Conservation (phyloP, 169 alveolate species). For the Plasmodium berghei region DNA sequence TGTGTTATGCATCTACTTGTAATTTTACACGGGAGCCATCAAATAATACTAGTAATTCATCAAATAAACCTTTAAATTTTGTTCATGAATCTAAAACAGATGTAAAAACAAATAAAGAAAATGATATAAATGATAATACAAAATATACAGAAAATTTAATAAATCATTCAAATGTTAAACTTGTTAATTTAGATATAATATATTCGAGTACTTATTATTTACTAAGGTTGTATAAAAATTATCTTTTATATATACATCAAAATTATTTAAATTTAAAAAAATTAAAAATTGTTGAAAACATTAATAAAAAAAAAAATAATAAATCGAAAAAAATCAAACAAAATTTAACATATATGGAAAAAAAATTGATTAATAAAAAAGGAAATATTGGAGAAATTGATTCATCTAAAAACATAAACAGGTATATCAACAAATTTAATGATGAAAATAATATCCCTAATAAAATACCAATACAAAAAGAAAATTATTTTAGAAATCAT, state of each 20-base stretch:
- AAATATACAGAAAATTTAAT: constrained; percentile 21
- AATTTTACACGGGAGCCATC: constrained; percentile 14
- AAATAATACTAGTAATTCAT: neutral
- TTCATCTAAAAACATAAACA: too few relatives aligned
- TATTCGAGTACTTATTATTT: constrained; percentile 38
- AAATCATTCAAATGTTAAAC: constrained; percentile 35
- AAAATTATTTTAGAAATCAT: neutral
- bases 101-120: neutral
- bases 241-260: constrained; percentile 46
- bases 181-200: constrained; percentile 34
- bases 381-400: neutral
- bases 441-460: too few relatives aligned
- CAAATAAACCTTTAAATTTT: neutral
- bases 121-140: neutral
- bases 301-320: neutral
- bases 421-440: too few relatives aligned
- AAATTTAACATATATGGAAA: neutral
- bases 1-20: constrained; percentile 60
- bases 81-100: neutral
- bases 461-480: neutral
- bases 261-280: constrained; percentile 45
- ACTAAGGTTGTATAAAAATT: constrained; percentile 43
- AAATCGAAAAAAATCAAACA: neutral
- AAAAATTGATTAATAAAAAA: neutral
- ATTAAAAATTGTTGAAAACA: constrained; percentile 23